Base-by-base conservation (phyloP, 106 monocot species). In the Dendrobium chrysotoxum region DNA sequence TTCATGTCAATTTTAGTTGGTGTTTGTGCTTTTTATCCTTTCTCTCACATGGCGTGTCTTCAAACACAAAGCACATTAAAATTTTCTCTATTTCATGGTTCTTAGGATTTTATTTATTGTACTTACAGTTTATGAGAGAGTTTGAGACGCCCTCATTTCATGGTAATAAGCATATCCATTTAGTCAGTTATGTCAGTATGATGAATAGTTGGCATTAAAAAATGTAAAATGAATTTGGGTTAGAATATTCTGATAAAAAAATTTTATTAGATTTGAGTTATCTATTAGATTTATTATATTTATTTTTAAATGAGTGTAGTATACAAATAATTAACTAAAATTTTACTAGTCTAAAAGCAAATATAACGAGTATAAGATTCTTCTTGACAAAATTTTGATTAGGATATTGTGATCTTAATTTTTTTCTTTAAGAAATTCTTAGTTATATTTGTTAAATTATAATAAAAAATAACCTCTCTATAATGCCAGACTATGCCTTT, bases 1-100 rank as follows among this genome's bases (percentile, higher is more conserved):
- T 77, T 94, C 91, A 89, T 94, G 93, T 72, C 93, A 91, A 76
- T 94, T 91, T 55, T 94, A 90, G 89, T 94, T 77, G n/a, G 82
- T 65, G 42, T 40, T 79, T 79, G 2, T 67, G 9, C 38, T 5
- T 10, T 79, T 31, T 26, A 17, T 13, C 23, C 21, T 28, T 5
- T 5, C 9, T 35, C 50, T 50, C 12, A 12, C 8, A 35, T 70
- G 13, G 35, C 12, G 9, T 30, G 70, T 70, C 26, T 28, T 1
- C 11, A 35, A 50, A 15, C 12, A 15, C 13, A 2, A 50, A 50
- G 50, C 13, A 13, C 1, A 12, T 50, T 38, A 30, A 30, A 70
- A 30, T 70, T 70, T 31, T 70, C 9, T 28, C 28, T 20, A 1
- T 28, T 70, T 70, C 31, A 35, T 70, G 12, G 26, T 35, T 3